Percentiles rank a stretch among this genome's conserved stretches.
Evolutionary conservation across 23 red algal genomes (phyloP).

Genomic region (Gracilaria domingensis): DNA sequence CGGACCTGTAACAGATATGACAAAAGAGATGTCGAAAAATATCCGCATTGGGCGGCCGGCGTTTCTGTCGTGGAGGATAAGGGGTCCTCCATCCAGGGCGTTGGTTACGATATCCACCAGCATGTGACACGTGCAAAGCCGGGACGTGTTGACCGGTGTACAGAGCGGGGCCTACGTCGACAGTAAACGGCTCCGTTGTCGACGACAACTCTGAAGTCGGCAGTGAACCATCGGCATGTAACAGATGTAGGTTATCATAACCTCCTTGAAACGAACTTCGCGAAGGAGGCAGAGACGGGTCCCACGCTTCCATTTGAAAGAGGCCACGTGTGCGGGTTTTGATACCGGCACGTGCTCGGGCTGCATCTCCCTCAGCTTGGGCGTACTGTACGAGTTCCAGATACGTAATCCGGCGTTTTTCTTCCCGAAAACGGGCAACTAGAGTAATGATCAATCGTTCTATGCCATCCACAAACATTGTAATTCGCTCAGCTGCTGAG

Average conservation of each 20-base stretch:
- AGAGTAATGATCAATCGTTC: no score
- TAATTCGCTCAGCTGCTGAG: no score
- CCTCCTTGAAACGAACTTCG: no score
- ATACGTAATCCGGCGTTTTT: no score
- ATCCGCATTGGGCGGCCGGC: background rate
- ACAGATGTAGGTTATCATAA: no score
- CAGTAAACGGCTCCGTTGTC: background rate
- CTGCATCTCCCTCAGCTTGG: constrained; percentile 22
- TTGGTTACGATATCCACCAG: background rate
- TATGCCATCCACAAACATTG: no score
- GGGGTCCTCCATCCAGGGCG: background rate
- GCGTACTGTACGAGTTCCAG: no score
- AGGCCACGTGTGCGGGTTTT: background rate
- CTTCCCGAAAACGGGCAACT: no score
- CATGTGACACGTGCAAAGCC: background rate
- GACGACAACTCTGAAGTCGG: background rate
- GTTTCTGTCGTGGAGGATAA: background rate
- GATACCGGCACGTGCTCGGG: background rate
- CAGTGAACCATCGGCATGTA: no score
- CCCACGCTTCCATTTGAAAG: background rate
- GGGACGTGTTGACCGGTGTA: background rate
- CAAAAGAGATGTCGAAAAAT: no score
- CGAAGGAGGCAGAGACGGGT: background rate
- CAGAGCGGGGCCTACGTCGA: background rate
- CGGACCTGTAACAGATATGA: no score